Evolutionary conservation across 768 basidiomycete genomes (phyloP), one percentile per base, ranked within the genome.

Genomic region (Rhodotorula sphaerocarpa): DNA sequence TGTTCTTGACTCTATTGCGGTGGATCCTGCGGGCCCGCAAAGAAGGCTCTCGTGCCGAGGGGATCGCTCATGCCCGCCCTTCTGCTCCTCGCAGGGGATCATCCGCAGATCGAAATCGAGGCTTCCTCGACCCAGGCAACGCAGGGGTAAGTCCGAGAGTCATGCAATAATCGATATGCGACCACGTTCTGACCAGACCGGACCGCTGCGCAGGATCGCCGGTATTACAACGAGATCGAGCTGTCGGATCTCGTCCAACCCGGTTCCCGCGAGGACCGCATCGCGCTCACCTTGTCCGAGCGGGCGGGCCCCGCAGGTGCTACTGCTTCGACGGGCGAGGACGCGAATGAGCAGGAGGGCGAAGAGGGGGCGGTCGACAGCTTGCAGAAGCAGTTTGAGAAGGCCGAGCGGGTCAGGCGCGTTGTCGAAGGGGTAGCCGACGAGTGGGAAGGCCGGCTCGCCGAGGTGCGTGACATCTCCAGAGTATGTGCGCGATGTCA

Each of bases 111-210:
- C 33, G 42, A 28, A 25, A 48, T 7, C 25, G 64, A 21, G 83
- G 15, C 74, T 79, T 25, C 88, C 88, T 74, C 83, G 85, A 63
- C 79, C 66, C 67, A 7, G 67, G 61, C 4, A 50, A 64, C 28
- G 70, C 70, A 25, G 70, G 66, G 30, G 71, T 70, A 3, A 12
- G 69, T 48, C 33, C 44, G 52, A n/a, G n/a, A n/a, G n/a, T n/a
- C 33, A 25, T 39, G 16, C 36, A 39, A 39, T 39, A n/a, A n/a
- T n/a, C n/a, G n/a, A n/a, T n/a, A n/a, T n/a, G n/a, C n/a, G n/a
- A n/a, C n/a, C n/a, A n/a, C n/a, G n/a, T n/a, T n/a, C n/a, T n/a
- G n/a, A n/a, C n/a, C n/a, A n/a, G n/a, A n/a, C n/a, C n/a, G n/a
- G n/a, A n/a, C n/a, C 10, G 6, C 25, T 20, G 11, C 27, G 27